phyloP scores from a whole-genome alignment of 768 basidiomycete species.

The Mycena indigotica region DNA sequence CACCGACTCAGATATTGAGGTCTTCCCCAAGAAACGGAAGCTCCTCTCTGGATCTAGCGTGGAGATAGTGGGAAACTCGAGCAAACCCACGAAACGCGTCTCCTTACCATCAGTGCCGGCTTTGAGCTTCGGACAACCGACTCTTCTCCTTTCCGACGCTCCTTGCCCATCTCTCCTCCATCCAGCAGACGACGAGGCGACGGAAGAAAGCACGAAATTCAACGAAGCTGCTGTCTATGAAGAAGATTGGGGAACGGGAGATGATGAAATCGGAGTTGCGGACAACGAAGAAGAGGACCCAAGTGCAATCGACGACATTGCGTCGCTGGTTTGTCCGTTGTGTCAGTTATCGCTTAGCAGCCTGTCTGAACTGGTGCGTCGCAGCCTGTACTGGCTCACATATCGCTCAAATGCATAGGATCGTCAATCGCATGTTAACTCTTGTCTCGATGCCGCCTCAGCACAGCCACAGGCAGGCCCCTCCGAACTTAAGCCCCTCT shows the following conservation, averaged over 20 bases:
- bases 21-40: conserved; percentile 24
- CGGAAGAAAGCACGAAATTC: conserved; percentile 29
- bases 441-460: conserved; percentile 44
- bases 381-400: not conserved
- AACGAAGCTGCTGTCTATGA: too few relatives aligned
- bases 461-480: conserved; percentile 22
- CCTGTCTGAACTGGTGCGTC: conserved; percentile 23
- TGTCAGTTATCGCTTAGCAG: conserved; percentile 30
- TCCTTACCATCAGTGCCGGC: conserved; percentile 2
- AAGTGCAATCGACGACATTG: conserved; percentile 19
- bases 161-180: conserved; percentile 8
- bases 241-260: conserved; percentile 71
- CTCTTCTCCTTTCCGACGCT: conserved; percentile 3
- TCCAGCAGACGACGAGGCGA: conserved; percentile 1
- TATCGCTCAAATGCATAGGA: conserved; percentile 37
- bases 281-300: conserved; percentile 30
- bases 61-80: not conserved
- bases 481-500: conserved; percentile 28
- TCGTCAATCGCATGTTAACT: conserved; percentile 56
- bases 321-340: conserved; percentile 28
- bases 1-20: conserved; percentile 21
- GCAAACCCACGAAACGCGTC: conserved; percentile 12
- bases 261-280: conserved; percentile 59
- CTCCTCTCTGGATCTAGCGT: conserved; percentile 30
- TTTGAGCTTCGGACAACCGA: conserved; percentile 15